phyloP scores from a whole-genome alignment of 257 asterid species.

The Plectranthus barbatus region DNA sequence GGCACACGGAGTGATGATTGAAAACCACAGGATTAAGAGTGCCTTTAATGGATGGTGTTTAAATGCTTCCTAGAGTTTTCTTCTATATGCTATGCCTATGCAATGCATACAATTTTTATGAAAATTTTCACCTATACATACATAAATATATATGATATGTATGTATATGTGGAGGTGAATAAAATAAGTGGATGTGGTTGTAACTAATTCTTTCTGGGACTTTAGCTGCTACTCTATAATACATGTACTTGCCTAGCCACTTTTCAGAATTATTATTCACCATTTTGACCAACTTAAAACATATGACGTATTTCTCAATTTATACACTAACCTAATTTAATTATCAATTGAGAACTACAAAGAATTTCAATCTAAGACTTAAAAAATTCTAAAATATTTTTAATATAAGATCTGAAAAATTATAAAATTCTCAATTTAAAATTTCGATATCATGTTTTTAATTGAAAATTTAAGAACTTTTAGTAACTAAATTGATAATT shows the following conservation, averaged over 20 bases:
- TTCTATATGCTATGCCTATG: too few relatives aligned
- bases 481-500: too few relatives aligned
- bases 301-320: too few relatives aligned
- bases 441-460: too few relatives aligned
- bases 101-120: not conserved
- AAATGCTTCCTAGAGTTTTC: conserved; percentile 11
- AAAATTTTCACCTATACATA: not conserved
- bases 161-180: not conserved
- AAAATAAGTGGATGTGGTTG: not conserved
- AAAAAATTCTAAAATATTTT: too few relatives aligned
- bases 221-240: conserved; percentile 1
- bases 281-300: not conserved
- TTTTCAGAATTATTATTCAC: not conserved
- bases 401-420: too few relatives aligned
- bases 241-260: not conserved
- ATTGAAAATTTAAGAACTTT: too few relatives aligned
- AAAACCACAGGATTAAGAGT: conserved; percentile 60
- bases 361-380: too few relatives aligned
- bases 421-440: too few relatives aligned
- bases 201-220: conserved; percentile 9
- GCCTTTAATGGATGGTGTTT: conserved; percentile 61
- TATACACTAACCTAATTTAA: too few relatives aligned
- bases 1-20: conserved; percentile 47
- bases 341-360: too few relatives aligned
- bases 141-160: not conserved